These are phyloP conservation scores for Singerocomus inundabilis DNA, from an alignment of 1,284 basidiomycete species.

Conservation along the genomic window DNA sequence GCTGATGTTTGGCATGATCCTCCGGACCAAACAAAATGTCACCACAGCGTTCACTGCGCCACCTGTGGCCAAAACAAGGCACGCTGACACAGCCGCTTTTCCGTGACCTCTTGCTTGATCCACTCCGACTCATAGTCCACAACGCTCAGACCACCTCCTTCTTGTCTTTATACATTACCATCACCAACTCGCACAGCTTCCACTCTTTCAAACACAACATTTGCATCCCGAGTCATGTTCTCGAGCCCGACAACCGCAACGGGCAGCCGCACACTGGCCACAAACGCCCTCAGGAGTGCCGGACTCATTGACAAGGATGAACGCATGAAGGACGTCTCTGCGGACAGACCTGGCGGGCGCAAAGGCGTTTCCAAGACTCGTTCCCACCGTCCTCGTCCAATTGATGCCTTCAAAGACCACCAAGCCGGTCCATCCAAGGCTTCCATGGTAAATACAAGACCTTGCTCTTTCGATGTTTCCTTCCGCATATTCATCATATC, in stretches of 20 bases:
- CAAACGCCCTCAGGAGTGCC: constrained; percentile 59
- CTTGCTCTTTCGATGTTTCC: constrained; percentile 26
- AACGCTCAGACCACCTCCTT: constrained; percentile 24
- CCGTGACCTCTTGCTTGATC: constrained; percentile 13
- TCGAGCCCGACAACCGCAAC: constrained; percentile 51
- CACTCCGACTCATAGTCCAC: constrained; percentile 13
- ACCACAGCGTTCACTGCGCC: constrained; percentile 11
- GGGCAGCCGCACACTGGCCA: constrained; percentile 54
- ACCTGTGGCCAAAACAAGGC: constrained; percentile 21
- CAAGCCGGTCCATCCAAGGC: constrained; percentile 43
- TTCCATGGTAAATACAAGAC: constrained; percentile 64
- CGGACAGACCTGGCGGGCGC: constrained; percentile 63
- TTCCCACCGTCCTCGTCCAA: constrained; percentile 54
- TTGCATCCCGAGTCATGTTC: constrained; percentile 39
- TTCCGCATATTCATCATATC: constrained; percentile 28
- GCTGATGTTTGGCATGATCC: constrained; percentile 27
- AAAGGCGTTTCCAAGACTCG: constrained; percentile 61
- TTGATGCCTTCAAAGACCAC: constrained; percentile 58
- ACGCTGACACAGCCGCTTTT: constrained; percentile 26
- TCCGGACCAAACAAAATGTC: constrained; percentile 23
- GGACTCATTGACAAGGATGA: constrained; percentile 73
- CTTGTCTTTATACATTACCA: constrained; percentile 14
- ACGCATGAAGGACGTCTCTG: constrained; percentile 62
- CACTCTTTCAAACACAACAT: neutral
- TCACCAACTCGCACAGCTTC: neutral